Base-by-base conservation (phyloP, 2,329 filamentous ascomycete genomes). In the Aureobasidium sp. region DNA sequence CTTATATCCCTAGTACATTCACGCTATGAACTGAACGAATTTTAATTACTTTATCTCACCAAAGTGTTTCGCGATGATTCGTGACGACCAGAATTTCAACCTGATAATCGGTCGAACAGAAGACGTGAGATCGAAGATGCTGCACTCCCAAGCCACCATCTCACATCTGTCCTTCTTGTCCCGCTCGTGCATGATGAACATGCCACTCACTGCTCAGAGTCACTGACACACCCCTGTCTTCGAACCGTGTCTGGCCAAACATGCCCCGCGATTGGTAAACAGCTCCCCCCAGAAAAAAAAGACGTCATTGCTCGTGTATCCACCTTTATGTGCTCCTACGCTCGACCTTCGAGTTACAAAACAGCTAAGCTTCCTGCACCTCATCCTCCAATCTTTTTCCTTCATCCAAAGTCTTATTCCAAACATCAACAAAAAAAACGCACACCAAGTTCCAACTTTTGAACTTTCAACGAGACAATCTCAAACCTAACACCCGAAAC, bases 1-100 rank as follows among this genome's bases (percentile, higher is more conserved):
- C 27, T 44, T 56, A 57, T 57, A 57, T 57, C 53, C 39, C 27
- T 57, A 45, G 27, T 45, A n/a, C 52, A 22, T 20, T 22, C 31
- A 34, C 31, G 31, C 31, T 55, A 57, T 41, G 53, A 57, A 57
- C 11, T 57, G 41, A 57, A 57, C 41, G 53, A 57, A 31, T 57
- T 34, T 34, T 45, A 22, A 57, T 45, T 45, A 44, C 3, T 29
- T 34, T 45, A 15, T 27, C 12, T 7, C 9, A n/a, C 12, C 8
- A 12, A 12, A 4, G 17, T 31, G 36, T 29, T 42, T 42, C 5
- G 3, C 5, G 20, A n/a, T 6, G 1, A n/a, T 3, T n/a, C 2
- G 34, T 11, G 5, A 8, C 17, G 36, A 6, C 0, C 17, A 36
- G 12, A 51, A 36, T n/a, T n/a, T 36, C 17, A 51, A 36, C 15